Base-by-base conservation (phyloP, 2,329 filamentous ascomycete species). In the Pseudohalonectria lignicola region DNA sequence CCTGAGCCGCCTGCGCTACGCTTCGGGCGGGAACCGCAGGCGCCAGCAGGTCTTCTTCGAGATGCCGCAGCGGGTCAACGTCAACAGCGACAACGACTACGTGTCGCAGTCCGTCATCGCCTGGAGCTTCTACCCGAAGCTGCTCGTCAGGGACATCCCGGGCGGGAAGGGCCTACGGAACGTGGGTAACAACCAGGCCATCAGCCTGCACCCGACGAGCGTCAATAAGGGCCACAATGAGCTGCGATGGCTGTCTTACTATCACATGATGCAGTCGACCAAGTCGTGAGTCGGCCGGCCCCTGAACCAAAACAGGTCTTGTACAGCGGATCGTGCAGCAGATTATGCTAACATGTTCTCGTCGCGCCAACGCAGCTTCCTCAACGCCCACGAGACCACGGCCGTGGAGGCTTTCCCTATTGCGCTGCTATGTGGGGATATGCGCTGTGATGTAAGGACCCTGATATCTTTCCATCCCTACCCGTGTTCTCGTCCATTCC, bases 111-210 rank as follows among this genome's bases (percentile, higher is more conserved):
- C 87, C 0, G 83, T 95, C 31, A 83, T 95, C 48, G 84, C 87
- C 1, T 94, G 86, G 76, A 88, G 86, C 37, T 94, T 98, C 63
- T 96, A 98, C 52, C 92, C 92, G 1, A 95, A 94, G 51, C 73
- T 98, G 13, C 71, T 96, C 4, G 76, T 82, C 19, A 77, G 83
- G 40, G 88, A 96, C 50, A 78, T 76, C 36, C 61, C 64, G 0
- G 67, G 66, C 17, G 65, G 66, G 19, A 93, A 87, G 62, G 86
- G 85, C 11, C 83, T 88, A 69, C 80, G 88, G 39, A 96, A 95
- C 48, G 79, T 95, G 42, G 79, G 84, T 37, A 96, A 94, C 62
- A 95, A 93, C 55, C 90, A 96, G 57, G 74, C 76, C 32, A 87
- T 98, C 48, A 86, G 79, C 41, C 65, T 98, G 16, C 86, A 94